Evolutionary conservation across 345 rosid genomes (phyloP), one percentile per base, ranked within the genome.

Genomic region (Gossypium sturtianum): DNA sequence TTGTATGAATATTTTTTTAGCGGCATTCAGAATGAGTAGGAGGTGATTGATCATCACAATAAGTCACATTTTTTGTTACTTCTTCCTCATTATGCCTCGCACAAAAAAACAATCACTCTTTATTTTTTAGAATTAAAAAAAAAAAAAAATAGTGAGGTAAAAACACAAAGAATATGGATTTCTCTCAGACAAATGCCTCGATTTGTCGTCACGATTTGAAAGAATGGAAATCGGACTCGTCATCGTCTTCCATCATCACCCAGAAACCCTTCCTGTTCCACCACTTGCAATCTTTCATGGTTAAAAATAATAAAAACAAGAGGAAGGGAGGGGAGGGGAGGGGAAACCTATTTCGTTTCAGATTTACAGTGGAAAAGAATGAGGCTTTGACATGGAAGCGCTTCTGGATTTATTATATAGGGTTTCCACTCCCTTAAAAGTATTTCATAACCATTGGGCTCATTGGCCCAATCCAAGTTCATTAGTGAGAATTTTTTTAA

Each of bases 171-270:
- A 5, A 34, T 5, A 34, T 43, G 57, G 76, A 72, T 74, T 81
- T 76, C 90, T 81, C 92, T 86, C 92, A 78, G 87, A 84, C 90
- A 88, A 88, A 85, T 85, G 92, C 90, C 92, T 88, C 90, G 83
- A 63, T 69, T 82, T 82, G 86, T 88, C 90, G 81, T 81, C 90
- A 85, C 52, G 82, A 81, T 85, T 78, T 68, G 54, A 49, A 73
- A 61, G 89, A 88, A 84, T 82, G 87, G 87, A 87, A 62, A 65
- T 88, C 88, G 81, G 92, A 88, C 88, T 88, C 89, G 88, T 86
- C 92, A 88, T 88, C 92, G 16, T 7, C 80, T 45, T 83, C 65
- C 38, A 51, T 85, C 91, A 84, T 87, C 91, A 85, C 81, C 29
- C 87, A 85, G 87, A 82, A 81, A 84, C 41, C 41, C 41, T 34